Base-by-base conservation (phyloP, 306 rosid genomes). In the Psophocarpus tetragonolobus region DNA sequence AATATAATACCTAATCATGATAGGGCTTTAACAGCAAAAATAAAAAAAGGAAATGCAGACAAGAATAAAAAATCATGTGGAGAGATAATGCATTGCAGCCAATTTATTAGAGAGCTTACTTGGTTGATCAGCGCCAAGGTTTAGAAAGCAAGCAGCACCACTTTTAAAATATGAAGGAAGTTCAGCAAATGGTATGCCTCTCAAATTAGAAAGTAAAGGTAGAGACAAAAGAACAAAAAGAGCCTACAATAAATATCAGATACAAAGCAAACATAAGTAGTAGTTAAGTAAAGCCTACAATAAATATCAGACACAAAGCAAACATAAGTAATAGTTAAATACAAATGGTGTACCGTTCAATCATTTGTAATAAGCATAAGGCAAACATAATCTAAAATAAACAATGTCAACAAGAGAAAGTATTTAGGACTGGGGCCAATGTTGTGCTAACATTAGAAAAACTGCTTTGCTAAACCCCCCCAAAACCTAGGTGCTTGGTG, bases 141-240 rank as follows among this genome's bases (percentile, higher is more conserved):
- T 90, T 67, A 91, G 84, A 86, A 91, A 91, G 93, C 97, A 94
- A 78, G 85, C 87, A 57, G 87, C 91, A 33, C 91, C 97, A 38
- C 86, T 85, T 88, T 84, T 85, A 74, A 87, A 80, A 90, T 94
- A 94, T 57, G 94, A 84, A 54, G 97, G 97, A 68, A 94, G 93
- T 84, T 90, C 82, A 29, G 58, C 71, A 50, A 87, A 47, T 18
- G 98, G 88, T 86, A 91, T 86, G 75, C 96, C 98, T 87, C 85
- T 94, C 88, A 88, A 20, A 70, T 87, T 85, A 42, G 94, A 88
- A 67, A 94, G 88, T 15, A 90, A 73, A 61, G 98, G 98, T 47
- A 94, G 89, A 71, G 89, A 82, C 60, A 91, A 86, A 71, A 94
- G 81, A 21, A 91, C 84, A 74, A 94, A 94, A 77, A 91, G 88